Evolutionary conservation across 2,329 filamentous ascomycete genomes (phyloP).

Genomic region (Talaromyces amestolkiae): DNA sequence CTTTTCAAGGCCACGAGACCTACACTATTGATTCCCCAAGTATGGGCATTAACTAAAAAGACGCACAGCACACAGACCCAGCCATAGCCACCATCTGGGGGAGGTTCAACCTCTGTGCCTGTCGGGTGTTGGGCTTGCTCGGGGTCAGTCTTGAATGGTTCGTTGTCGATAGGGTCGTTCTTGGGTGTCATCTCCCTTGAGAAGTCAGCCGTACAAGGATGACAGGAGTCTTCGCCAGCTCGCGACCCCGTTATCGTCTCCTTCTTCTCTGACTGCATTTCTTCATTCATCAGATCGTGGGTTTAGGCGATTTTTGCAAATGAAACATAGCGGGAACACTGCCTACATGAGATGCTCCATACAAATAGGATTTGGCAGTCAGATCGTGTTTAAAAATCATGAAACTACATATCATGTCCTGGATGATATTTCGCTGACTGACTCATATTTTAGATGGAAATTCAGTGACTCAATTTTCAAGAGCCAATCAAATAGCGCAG

Average conservation of each 20-base stretch:
- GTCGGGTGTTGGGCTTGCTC: neutral
- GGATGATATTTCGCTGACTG: neutral
- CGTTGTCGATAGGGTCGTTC: neutral
- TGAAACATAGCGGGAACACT: neutral
- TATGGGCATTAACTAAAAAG: constrained; percentile 64
- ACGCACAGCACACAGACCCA: constrained; percentile 59
- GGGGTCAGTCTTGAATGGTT: neutral
- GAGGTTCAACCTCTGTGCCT: constrained; percentile 14
- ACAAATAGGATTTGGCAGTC: neutral
- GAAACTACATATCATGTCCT: neutral
- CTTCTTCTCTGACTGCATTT: neutral
- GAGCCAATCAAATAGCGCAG: neutral
- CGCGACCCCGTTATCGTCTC: neutral
- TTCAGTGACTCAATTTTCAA: neutral
- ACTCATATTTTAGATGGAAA: neutral
- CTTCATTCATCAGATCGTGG: neutral
- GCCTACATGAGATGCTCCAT: neutral
- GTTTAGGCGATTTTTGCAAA: neutral
- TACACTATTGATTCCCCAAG: constrained; percentile 71
- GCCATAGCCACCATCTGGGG: constrained; percentile 59
- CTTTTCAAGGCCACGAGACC: neutral
- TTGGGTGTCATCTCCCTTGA: neutral
- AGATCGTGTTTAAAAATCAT: neutral
- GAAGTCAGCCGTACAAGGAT: neutral
- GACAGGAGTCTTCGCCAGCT: neutral